Evolutionary conservation across 768 basidiomycete species (phyloP).

Genomic region (Porpolomopsis calyptriformis): DNA sequence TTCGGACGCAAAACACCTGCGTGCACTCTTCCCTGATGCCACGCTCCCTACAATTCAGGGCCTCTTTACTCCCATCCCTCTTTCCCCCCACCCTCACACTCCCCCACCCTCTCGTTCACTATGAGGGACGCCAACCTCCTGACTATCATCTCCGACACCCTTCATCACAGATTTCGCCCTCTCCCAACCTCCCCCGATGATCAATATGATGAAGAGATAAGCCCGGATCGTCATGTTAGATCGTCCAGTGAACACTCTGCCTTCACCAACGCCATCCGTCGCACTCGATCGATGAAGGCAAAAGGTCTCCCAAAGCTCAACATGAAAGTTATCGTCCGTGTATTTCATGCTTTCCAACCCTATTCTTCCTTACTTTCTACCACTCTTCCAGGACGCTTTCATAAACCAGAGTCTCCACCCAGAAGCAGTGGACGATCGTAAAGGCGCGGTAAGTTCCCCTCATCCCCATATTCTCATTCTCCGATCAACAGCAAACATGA

Average conservation of each 20-base stretch:
- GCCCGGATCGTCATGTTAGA: conserved; percentile 18
- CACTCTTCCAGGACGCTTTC: conserved; percentile 23
- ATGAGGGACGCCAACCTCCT: conserved; percentile 14
- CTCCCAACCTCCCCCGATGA: conserved; percentile 34
- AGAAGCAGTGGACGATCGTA: conserved; percentile 34
- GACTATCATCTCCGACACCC: conserved; percentile 22
- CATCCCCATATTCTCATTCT: background rate
- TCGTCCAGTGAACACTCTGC: background rate
- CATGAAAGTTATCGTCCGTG: background rate
- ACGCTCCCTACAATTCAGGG: too few species aligned
- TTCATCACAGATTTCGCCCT: conserved; percentile 26
- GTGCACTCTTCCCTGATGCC: too few species aligned
- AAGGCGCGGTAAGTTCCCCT: conserved; percentile 18
- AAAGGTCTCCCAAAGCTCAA: too few species aligned
- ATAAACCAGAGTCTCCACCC: conserved; percentile 21
- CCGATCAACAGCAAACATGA: background rate
- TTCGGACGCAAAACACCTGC: too few species aligned
- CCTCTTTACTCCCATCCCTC: too few species aligned
- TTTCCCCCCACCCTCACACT: background rate
- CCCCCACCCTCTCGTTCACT: conserved; percentile 2
- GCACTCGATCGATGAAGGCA: background rate
- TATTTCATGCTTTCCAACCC: too few species aligned
- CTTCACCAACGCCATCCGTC: background rate
- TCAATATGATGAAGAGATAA: conserved; percentile 33
- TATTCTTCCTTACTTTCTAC: too few species aligned